Percentiles rank a stretch among this genome's conserved stretches.
phyloP scores from a whole-genome alignment of 2,329 filamentous ascomycete species.

The Hymenoscyphus albidus region DNA sequence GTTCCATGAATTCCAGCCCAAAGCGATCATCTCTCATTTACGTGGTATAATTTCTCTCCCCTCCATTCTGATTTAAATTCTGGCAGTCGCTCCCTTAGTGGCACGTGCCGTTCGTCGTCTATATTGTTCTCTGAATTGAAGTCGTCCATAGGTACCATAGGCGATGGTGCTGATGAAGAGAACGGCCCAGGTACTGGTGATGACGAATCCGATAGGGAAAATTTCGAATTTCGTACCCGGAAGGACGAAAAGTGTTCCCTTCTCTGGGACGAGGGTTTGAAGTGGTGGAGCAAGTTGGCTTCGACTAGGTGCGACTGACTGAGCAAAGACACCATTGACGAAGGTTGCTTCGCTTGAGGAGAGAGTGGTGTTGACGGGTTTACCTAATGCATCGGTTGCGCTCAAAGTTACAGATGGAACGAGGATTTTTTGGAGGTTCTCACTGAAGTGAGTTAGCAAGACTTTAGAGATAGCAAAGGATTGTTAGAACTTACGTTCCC shows the following conservation, averaged over 20 bases:
- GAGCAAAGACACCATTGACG: slow-evolving; percentile 60
- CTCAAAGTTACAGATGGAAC: slow-evolving; percentile 66
- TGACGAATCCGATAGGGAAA: slow-evolving; percentile 65
- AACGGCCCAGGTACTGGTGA: slow-evolving; percentile 60
- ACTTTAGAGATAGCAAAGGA: not conserved
- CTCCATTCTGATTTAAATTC: slow-evolving; percentile 24
- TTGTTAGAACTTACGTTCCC: slow-evolving; percentile 51
- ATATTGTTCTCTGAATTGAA: slow-evolving; percentile 63
- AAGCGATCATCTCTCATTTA: not conserved
- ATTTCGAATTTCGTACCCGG: slow-evolving; percentile 66
- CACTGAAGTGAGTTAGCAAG: slow-evolving; percentile 41
- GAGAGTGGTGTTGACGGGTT: slow-evolving; percentile 57
- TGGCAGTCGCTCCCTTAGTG: slow-evolving; percentile 34
- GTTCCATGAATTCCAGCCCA: not conserved
- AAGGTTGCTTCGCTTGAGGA: slow-evolving; percentile 69
- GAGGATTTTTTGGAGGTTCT: slow-evolving; percentile 54
- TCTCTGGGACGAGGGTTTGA: slow-evolving; percentile 35
- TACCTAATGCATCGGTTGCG: slow-evolving; percentile 49
- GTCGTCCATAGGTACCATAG: slow-evolving; percentile 62
- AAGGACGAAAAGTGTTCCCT: slow-evolving; percentile 55
- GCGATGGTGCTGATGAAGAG: slow-evolving; percentile 56
- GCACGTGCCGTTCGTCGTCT: slow-evolving; percentile 46
- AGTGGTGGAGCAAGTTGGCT: slow-evolving; percentile 31
- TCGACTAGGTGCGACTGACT: slow-evolving; percentile 29
- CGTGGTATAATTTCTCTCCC: not conserved